These are phyloP conservation scores for Syzygium malaccense DNA, from an alignment of 441 rosid genomes.

Conservation along the genomic window DNA sequence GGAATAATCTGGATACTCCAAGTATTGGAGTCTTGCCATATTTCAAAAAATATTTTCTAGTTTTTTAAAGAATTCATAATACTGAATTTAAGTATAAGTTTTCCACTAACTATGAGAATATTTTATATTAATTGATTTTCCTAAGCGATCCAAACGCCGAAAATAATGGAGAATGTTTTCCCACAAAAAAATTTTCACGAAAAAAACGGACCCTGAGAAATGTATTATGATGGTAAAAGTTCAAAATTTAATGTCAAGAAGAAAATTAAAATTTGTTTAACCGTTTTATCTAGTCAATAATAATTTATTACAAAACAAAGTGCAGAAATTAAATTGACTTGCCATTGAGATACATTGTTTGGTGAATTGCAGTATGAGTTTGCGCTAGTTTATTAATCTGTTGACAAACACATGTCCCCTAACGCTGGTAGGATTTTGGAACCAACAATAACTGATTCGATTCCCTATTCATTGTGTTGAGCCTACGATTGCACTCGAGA, in stretches of 20 bases:
- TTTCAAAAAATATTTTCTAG: not conserved
- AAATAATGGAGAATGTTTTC: not conserved
- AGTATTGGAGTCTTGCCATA: not conserved
- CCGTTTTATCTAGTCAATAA: not conserved
- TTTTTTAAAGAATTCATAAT: rapidly evolving
- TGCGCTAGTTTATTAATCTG: too few species aligned
- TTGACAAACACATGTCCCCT: too few species aligned
- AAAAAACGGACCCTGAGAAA: rapidly evolving
- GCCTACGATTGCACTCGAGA: too few species aligned
- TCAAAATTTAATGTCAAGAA: not conserved
- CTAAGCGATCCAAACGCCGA: rapidly evolving
- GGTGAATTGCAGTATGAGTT: not conserved
- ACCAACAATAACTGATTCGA: too few species aligned
- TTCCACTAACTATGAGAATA: rapidly evolving
- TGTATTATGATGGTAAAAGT: not conserved
- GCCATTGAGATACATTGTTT: not conserved
- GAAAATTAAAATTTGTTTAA: not conserved
- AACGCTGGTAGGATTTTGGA: too few species aligned
- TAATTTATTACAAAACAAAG: not conserved
- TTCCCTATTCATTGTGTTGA: too few species aligned
- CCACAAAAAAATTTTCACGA: not conserved
- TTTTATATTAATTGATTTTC: not conserved
- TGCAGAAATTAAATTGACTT: not conserved
- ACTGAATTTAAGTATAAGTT: not conserved
- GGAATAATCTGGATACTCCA: not conserved